phyloP scores from a whole-genome alignment of 2,329 filamentous ascomycete species.

The Furcasterigmium furcatum region DNA sequence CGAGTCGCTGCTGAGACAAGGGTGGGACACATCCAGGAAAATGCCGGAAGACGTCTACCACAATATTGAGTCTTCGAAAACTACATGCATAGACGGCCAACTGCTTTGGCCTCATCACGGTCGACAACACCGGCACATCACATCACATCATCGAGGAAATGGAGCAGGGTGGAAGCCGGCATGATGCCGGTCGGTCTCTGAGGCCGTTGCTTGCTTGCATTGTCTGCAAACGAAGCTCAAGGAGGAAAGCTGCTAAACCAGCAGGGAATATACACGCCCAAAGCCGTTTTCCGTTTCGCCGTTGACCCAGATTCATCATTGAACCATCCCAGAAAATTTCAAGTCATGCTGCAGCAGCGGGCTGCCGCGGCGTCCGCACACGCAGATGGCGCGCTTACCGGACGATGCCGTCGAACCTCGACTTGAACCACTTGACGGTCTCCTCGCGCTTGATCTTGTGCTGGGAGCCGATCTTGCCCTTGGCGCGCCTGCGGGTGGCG shows the following conservation, averaged over 20 bases:
- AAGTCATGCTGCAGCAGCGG: slow-evolving; percentile 1
- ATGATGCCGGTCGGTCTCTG: slow-evolving; percentile 69
- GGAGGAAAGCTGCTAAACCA: slow-evolving; percentile 33
- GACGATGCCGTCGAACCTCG: slow-evolving; percentile 96
- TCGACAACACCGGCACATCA: too few relatives aligned
- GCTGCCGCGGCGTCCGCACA: too few relatives aligned
- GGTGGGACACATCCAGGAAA: too few relatives aligned
- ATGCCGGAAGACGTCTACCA: too few relatives aligned
- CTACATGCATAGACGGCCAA: too few relatives aligned
- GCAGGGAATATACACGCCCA: slow-evolving; percentile 35
- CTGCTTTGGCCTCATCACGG: too few relatives aligned
- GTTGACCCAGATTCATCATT: slow-evolving; percentile 17
- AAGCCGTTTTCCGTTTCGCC: slow-evolving; percentile 31
- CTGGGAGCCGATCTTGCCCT: slow-evolving; percentile 78
- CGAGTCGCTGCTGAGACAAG: too few relatives aligned
- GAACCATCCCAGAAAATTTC: slow-evolving; percentile 12
- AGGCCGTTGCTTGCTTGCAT: slow-evolving; percentile 64
- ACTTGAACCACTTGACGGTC: slow-evolving; percentile 94
- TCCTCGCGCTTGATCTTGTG: slow-evolving; percentile 94
- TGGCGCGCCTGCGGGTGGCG: slow-evolving; percentile 87
- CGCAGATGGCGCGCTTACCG: slow-evolving; percentile 67
- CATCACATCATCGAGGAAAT: slow-evolving; percentile 33
- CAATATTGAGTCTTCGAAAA: too few relatives aligned
- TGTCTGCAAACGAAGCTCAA: slow-evolving; percentile 49
- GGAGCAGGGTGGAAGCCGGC: slow-evolving; percentile 52